Evolutionary conservation across 352 stramenopile genomes (phyloP).

Genomic region (Globisporangium camurandrum): DNA sequence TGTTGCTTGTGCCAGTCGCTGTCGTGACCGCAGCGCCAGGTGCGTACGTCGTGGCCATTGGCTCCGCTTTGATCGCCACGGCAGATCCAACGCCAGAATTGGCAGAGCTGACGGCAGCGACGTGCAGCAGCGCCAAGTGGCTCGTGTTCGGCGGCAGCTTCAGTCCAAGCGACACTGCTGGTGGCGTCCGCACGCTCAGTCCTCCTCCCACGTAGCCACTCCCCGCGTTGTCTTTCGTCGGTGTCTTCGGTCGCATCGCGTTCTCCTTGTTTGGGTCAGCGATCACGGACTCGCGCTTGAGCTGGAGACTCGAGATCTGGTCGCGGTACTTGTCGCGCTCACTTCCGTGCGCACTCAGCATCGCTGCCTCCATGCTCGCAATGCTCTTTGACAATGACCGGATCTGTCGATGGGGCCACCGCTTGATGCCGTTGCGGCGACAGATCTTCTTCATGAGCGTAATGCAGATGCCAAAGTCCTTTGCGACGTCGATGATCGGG

Average conservation of each 20-base stretch:
- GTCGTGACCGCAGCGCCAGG: too few relatives aligned
- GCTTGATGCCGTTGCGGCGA: slow-evolving; percentile 61
- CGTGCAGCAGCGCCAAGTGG: slow-evolving; percentile 8
- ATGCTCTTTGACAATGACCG: slow-evolving; percentile 85
- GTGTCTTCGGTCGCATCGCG: slow-evolving; percentile 37
- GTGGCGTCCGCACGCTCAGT: too few relatives aligned
- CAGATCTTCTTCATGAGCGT: slow-evolving; percentile 86
- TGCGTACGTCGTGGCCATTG: not conserved
- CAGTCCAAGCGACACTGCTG: too few relatives aligned
- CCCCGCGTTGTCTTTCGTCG: too few relatives aligned
- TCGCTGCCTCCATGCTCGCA: slow-evolving; percentile 80
- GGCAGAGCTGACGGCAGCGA: not conserved
- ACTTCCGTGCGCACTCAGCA: slow-evolving; percentile 71
- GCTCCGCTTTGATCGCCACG: slow-evolving; percentile 13
- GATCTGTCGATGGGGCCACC: slow-evolving; percentile 63
- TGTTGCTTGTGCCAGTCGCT: not conserved
- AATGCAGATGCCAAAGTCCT: slow-evolving; percentile 88
- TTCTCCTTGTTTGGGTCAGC: slow-evolving; percentile 82
- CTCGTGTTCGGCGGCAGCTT: slow-evolving; percentile 21
- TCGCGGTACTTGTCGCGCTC: slow-evolving; percentile 83
- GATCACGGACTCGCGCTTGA: slow-evolving; percentile 84
- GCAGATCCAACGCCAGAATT: not conserved
- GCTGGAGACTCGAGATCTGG: slow-evolving; percentile 74
- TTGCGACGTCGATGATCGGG: slow-evolving; percentile 84
- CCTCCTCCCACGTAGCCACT: too few relatives aligned